A percentile compares a stretch with the other conserved stretches of the same genome.
phyloP scores from a whole-genome alignment of 176 grass and related monocot genomes.

The Oryza glaberrima region DNA sequence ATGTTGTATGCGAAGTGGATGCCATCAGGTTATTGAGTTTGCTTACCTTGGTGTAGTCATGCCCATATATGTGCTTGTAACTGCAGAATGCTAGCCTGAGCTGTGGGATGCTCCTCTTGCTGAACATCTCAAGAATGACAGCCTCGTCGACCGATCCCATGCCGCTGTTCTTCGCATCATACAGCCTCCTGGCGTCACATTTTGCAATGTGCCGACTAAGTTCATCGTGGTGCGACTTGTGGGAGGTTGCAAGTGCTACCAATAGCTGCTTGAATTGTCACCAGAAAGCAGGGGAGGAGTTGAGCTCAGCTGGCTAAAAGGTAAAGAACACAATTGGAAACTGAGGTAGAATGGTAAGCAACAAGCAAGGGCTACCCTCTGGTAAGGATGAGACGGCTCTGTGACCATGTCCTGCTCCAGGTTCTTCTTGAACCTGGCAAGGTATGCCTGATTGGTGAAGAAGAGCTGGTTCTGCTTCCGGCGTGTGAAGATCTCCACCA shows the following conservation, averaged over 20 bases:
- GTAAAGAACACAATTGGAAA: neutral
- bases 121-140: conserved; percentile 82
- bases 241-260: conserved; percentile 80
- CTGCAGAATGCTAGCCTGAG: conserved; percentile 81
- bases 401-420: conserved; percentile 80
- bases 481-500: conserved; percentile 86
- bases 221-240: conserved; percentile 72
- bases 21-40: neutral
- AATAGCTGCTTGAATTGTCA: conserved; percentile 54
- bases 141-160: conserved; percentile 63
- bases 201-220: conserved; percentile 88
- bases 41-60: conserved; percentile 83
- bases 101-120: conserved; percentile 97
- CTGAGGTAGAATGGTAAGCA: neutral
- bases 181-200: conserved; percentile 84
- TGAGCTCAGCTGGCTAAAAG: neutral
- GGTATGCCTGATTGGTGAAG: conserved; percentile 93
- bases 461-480: conserved; percentile 86
- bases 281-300: neutral
- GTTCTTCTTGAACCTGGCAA: conserved; percentile 67
- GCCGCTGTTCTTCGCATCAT: conserved; percentile 59
- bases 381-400: conserved; percentile 68
- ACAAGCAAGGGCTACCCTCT: conserved; percentile 50
- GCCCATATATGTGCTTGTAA: conserved; percentile 94
- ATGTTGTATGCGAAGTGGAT: neutral